Evolutionary conservation across 2,329 filamentous ascomycete genomes (phyloP).

Genomic region (Diaporthe citri): DNA sequence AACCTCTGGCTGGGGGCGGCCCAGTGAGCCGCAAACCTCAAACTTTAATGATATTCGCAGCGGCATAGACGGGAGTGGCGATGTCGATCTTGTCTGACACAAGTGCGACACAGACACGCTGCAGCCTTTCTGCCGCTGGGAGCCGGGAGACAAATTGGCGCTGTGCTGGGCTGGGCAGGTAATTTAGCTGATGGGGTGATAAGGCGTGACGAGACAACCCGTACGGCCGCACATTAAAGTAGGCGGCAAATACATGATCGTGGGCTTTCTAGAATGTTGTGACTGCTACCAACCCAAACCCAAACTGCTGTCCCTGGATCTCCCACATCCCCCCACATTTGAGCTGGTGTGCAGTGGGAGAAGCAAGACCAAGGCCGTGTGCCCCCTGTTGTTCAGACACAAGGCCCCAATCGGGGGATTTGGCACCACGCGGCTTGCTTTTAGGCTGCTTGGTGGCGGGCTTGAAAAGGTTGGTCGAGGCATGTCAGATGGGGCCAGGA

Average conservation of each 20-base stretch:
- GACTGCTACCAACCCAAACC: not conserved
- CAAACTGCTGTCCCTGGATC: not conserved
- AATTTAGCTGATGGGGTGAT: constrained; percentile 9
- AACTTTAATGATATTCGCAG: constrained; percentile 14
- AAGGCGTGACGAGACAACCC: not conserved
- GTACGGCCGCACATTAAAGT: not conserved
- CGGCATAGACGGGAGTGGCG: constrained; percentile 27
- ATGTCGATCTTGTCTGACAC: constrained; percentile 26
- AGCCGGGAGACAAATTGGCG: not conserved
- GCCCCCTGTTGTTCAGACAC: constrained; percentile 3
- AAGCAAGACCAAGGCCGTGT: not conserved
- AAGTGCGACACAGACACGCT: not conserved
- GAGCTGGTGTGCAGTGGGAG: not conserved
- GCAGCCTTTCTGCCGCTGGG: not conserved
- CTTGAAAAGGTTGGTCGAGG: constrained; percentile 22
- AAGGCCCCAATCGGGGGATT: constrained; percentile 20
- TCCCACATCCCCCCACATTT: not conserved
- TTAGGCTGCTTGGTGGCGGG: constrained; percentile 24
- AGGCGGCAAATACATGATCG: not conserved
- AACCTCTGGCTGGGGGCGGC: not conserved
- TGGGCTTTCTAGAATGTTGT: constrained; percentile 11
- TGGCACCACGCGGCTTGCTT: constrained; percentile 13
- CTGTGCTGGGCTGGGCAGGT: not conserved
- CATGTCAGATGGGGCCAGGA: constrained; percentile 6
- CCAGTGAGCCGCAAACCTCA: constrained; percentile 27